Evolutionary conservation across 1,139 yeast species (phyloP).

Genomic region (Taiozyma sp.): DNA sequence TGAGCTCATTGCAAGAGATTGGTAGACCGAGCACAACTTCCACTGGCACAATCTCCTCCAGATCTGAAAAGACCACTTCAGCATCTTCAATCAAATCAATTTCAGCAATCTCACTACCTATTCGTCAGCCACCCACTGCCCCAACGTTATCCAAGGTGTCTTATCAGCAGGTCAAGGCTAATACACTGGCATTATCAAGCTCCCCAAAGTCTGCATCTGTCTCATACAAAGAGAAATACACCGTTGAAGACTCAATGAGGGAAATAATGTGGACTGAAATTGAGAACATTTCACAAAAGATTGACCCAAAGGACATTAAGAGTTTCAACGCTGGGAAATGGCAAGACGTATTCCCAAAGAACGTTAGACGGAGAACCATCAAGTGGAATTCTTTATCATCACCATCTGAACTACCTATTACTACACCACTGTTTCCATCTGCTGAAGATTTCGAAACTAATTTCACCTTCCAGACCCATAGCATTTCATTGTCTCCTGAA

Average conservation of each 20-base stretch:
- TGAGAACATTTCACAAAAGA: conserved; percentile 62
- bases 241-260: conserved; percentile 18
- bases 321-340: conserved; percentile 62
- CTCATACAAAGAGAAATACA: conserved; percentile 7
- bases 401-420: conserved; percentile 88
- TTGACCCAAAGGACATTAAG: conserved; percentile 40
- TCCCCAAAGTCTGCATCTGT: conserved; percentile 7
- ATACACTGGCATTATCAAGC: conserved; percentile 2
- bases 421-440: conserved; percentile 74
- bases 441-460: conserved; percentile 57
- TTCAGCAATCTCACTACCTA: conserved; percentile 6
- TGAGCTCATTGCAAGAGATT: conserved; percentile 18
- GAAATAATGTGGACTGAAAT: conserved; percentile 58
- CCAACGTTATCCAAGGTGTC: not conserved
- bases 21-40: conserved; percentile 4
- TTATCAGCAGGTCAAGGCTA: conserved; percentile 2
- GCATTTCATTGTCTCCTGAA: conserved; percentile 33
- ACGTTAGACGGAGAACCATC: conserved; percentile 59
- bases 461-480: conserved; percentile 47
- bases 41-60: not conserved
- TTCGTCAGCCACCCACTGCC: conserved; percentile 4
- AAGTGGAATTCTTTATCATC: conserved; percentile 93
- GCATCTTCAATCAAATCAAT: conserved; percentile 4
- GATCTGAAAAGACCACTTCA: not conserved
- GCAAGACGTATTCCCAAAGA: conserved; percentile 82